These are phyloP conservation scores for Pseudocercospora crystallina DNA, from an alignment of 2,329 filamentous ascomycete species.

Conservation along the genomic window DNA sequence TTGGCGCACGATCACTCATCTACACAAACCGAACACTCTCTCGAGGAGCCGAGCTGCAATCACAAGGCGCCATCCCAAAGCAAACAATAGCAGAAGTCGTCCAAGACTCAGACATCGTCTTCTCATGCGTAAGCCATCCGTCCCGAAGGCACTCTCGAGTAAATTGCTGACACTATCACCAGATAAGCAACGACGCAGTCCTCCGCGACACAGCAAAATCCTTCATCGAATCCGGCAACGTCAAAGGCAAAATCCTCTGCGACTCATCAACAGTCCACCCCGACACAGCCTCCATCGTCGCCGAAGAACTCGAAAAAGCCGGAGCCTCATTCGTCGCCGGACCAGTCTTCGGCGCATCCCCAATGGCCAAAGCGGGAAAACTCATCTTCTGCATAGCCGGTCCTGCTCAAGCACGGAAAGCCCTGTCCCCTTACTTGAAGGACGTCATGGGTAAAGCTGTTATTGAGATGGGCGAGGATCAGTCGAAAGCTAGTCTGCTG, in stretches of 20 bases:
- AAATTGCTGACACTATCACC: not conserved
- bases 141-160: not conserved
- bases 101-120: not conserved
- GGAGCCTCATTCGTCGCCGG: conserved; percentile 36
- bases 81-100: not conserved
- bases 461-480: conserved; percentile 46
- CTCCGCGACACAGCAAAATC: not conserved
- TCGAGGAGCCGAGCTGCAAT: not conserved
- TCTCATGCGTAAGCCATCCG: not conserved
- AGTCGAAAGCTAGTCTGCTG: conserved; percentile 43
- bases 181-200: conserved; percentile 4
- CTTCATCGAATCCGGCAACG: conserved; percentile 1
- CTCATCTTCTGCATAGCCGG: conserved; percentile 48
- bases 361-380: conserved; percentile 46
- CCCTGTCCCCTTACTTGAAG: conserved; percentile 43
- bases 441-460: conserved; percentile 45
- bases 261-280: conserved; percentile 38
- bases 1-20: not conserved
- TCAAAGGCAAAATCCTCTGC: conserved; percentile 31
- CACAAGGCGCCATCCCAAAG: not conserved
- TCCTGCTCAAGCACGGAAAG: conserved; percentile 22
- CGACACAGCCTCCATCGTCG: conserved; percentile 35
- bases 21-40: not conserved
- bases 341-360: conserved; percentile 47
- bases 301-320: conserved; percentile 35